Evolutionary conservation across 2,329 filamentous ascomycete species (phyloP).

Genomic region (Trichoderma sp.): DNA sequence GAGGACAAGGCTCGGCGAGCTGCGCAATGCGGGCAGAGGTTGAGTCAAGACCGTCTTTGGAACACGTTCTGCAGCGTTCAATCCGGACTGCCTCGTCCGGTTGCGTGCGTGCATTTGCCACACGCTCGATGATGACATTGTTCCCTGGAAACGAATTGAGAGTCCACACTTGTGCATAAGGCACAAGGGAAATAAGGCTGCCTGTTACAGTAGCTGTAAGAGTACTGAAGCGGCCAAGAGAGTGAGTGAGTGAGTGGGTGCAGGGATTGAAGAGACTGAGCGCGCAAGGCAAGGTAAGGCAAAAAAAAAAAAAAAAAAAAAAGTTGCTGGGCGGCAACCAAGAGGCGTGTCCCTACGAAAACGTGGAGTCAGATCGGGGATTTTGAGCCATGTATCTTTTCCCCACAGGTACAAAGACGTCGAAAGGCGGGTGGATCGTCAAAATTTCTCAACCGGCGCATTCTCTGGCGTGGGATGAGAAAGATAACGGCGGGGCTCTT

Average conservation of each 20-base stretch:
- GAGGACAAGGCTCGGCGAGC: no score
- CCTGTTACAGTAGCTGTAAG: not conserved
- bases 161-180: constrained; percentile 17
- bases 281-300: no score
- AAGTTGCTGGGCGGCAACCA: not conserved
- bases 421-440: constrained; percentile 1
- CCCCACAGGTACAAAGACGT: constrained; percentile 17
- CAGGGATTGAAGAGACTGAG: not conserved
- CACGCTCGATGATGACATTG: constrained; percentile 8
- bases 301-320: not conserved
- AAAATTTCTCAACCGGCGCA: constrained; percentile 14
- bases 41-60: not conserved
- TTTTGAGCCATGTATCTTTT: constrained; percentile 15
- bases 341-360: constrained; percentile 19
- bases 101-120: constrained; percentile 5
- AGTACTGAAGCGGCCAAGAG: not conserved
- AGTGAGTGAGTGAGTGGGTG: not conserved
- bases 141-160: not conserved
- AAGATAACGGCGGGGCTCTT: constrained; percentile 14
- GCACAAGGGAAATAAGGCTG: constrained; percentile 8
- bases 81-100: not conserved
- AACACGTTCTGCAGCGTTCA: not conserved
- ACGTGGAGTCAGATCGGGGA: constrained; percentile 19
- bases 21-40: not conserved
- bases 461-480: constrained; percentile 7